phyloP scores from a whole-genome alignment of 306 rosid species.

The Pterocarpus macrocarpus region DNA sequence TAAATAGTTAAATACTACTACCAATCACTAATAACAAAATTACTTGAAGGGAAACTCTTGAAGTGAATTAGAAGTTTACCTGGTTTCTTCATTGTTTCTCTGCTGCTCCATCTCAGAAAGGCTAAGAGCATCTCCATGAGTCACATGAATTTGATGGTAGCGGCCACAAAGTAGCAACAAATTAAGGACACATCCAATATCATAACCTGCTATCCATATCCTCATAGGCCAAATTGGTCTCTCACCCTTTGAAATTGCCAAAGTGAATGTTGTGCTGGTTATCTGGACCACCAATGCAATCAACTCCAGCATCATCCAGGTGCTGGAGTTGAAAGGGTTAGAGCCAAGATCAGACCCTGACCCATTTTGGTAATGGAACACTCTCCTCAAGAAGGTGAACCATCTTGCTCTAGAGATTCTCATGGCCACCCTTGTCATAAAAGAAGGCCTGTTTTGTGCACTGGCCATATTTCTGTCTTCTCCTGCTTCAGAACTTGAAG shows the following conservation, averaged over 20 bases:
- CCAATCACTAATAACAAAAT: conserved; percentile 6
- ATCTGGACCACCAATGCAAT: conserved; percentile 74
- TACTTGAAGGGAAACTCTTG: not conserved
- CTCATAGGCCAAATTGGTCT: conserved; percentile 98
- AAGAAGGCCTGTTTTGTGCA: conserved; percentile 55
- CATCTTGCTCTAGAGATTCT: conserved; percentile 92
- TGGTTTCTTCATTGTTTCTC: conserved; percentile 68
- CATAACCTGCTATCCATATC: conserved; percentile 87
- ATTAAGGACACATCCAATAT: conserved; percentile 72
- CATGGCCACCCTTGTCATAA: conserved; percentile 63
- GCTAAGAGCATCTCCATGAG: conserved; percentile 55
- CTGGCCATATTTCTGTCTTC: conserved; percentile 41
- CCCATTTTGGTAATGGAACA: conserved; percentile 93
- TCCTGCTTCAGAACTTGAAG: conserved; percentile 55
- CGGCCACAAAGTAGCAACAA: conserved; percentile 79
- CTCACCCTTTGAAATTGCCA: conserved; percentile 77
- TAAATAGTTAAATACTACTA: not conserved
- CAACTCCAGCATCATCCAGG: conserved; percentile 87
- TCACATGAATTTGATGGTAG: conserved; percentile 57
- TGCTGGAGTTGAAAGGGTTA: conserved; percentile 79
- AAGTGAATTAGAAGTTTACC: conserved; percentile 57
- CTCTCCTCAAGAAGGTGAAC: conserved; percentile 81
- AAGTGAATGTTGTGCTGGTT: conserved; percentile 56
- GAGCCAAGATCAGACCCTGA: conserved; percentile 81
- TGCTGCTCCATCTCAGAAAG: conserved; percentile 73